Evolutionary conservation across 225 moss, liverwort and hornwort species (phyloP).

Genomic region (Physcomitrium patens): DNA sequence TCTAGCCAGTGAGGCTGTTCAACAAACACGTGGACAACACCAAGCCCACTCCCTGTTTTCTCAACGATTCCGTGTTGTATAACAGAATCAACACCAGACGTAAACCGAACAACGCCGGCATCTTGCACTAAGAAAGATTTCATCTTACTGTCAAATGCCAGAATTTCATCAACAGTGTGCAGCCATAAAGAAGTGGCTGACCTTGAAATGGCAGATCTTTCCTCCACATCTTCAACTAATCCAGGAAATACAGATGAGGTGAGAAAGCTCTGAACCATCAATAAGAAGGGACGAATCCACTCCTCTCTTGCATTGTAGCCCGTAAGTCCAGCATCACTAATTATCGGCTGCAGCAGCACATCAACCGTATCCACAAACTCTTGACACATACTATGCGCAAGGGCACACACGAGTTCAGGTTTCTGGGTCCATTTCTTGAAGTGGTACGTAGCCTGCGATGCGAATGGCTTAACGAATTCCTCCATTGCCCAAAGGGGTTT

Average conservation of each 20-base stretch:
- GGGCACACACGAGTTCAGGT: conserved; percentile 87
- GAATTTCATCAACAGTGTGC: conserved; percentile 81
- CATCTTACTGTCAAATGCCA: conserved; percentile 87
- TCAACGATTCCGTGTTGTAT: conserved; percentile 62
- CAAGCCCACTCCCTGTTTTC: conserved; percentile 65
- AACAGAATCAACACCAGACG: conserved; percentile 58
- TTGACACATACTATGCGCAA: conserved; percentile 80
- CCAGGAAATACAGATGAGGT: conserved; percentile 78
- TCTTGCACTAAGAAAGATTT: conserved; percentile 67
- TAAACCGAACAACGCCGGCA: conserved; percentile 74
- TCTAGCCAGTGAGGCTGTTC: conserved; percentile 84
- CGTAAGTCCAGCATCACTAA: conserved; percentile 74
- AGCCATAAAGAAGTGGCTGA: conserved; percentile 84
- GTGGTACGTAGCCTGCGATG: conserved; percentile 71
- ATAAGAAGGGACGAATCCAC: conserved; percentile 81
- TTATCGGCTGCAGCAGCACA: conserved; percentile 82
- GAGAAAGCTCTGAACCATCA: conserved; percentile 75
- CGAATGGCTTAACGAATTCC: conserved; percentile 73
- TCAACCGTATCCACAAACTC: conserved; percentile 85
- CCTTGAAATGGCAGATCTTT: conserved; percentile 57
- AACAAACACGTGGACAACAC: conserved; percentile 73
- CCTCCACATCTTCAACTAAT: conserved; percentile 77
- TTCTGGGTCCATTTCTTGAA: conserved; percentile 87
- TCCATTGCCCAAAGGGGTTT: conserved; percentile 88
- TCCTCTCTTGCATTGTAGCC: conserved; percentile 93